Evolutionary conservation across 805 yeast genomes (phyloP).

Genomic region (Kluyveromyces lactis): DNA sequence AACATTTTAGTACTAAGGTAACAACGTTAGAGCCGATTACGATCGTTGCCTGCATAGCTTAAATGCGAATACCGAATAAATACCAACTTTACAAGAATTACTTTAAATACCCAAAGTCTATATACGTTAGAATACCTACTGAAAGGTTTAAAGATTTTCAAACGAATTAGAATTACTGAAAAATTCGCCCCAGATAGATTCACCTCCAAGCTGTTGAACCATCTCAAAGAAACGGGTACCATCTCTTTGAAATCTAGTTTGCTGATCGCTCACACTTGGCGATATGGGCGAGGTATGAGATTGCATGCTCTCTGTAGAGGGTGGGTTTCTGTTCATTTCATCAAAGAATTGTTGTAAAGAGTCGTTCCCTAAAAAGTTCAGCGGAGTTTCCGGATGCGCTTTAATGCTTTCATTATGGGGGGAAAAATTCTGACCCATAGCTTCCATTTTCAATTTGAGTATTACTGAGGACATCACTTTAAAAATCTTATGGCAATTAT

Average conservation of each 20-base stretch:
- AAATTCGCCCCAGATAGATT: constrained; percentile 52
- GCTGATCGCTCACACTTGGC: neutral
- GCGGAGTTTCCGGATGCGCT: constrained; percentile 4
- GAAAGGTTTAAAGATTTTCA: no score
- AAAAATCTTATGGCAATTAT: constrained; percentile 60
- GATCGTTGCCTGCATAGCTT: no score
- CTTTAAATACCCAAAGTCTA: no score
- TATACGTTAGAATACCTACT: no score
- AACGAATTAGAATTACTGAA: constrained; percentile 10
- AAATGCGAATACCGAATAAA: no score
- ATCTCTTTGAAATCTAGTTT: constrained; percentile 30
- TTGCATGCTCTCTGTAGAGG: constrained; percentile 18
- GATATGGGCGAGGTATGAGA: neutral
- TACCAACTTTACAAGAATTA: no score
- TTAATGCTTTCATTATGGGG: constrained; percentile 1
- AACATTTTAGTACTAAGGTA: no score
- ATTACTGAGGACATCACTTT: constrained; percentile 68
- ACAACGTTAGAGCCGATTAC: no score
- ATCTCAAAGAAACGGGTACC: constrained; percentile 51
- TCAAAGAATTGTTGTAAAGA: constrained; percentile 6
- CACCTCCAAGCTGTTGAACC: constrained; percentile 55
- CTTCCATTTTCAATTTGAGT: constrained; percentile 37
- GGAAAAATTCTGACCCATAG: constrained; percentile 9
- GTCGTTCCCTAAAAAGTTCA: constrained; percentile 6
- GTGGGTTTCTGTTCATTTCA: constrained; percentile 12